Conservation (phyloP, 2,329 filamentous ascomycete species). For the Aureobasidium melanogenum region DNA sequence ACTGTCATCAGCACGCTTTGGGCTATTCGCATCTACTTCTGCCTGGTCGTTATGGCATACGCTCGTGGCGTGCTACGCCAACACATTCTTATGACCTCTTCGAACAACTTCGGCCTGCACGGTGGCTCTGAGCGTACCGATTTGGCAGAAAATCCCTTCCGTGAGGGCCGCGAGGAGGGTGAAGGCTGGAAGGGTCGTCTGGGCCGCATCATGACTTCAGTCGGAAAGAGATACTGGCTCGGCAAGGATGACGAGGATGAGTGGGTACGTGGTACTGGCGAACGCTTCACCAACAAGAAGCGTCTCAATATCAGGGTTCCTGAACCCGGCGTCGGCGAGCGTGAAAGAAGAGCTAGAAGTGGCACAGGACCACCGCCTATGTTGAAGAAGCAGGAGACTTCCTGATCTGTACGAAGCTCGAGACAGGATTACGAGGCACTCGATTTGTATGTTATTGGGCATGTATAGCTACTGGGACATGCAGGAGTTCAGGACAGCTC, state of each 20-base stretch:
- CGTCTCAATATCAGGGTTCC: slow-evolving; percentile 31
- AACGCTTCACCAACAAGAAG: slow-evolving; percentile 44
- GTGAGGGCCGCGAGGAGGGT: slow-evolving; percentile 59
- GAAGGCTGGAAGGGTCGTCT: slow-evolving; percentile 70
- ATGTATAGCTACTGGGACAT: not conserved
- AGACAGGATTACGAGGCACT: not conserved
- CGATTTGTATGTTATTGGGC: not conserved
- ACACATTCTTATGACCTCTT: slow-evolving; percentile 44
- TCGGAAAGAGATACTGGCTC: slow-evolving; percentile 74
- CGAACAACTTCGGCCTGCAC: slow-evolving; percentile 25
- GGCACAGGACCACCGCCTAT: slow-evolving; percentile 48
- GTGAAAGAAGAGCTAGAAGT: slow-evolving; percentile 52
- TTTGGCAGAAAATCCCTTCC: slow-evolving; percentile 60
- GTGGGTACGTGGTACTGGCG: slow-evolving; percentile 58
- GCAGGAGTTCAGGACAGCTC: not conserved
- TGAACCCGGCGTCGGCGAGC: slow-evolving; percentile 42
- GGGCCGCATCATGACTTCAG: slow-evolving; percentile 67
- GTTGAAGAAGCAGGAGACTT: slow-evolving; percentile 7
- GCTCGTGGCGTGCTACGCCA: slow-evolving; percentile 68
- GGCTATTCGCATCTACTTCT: slow-evolving; percentile 71
- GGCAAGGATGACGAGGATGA: slow-evolving; percentile 52
- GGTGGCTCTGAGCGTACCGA: slow-evolving; percentile 34
- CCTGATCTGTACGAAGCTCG: not conserved
- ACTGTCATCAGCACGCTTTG: slow-evolving; percentile 66
- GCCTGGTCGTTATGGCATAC: slow-evolving; percentile 73